Evolutionary conservation across 2,329 filamentous ascomycete genomes (phyloP).

Genomic region (Ceratocystis papillata): DNA sequence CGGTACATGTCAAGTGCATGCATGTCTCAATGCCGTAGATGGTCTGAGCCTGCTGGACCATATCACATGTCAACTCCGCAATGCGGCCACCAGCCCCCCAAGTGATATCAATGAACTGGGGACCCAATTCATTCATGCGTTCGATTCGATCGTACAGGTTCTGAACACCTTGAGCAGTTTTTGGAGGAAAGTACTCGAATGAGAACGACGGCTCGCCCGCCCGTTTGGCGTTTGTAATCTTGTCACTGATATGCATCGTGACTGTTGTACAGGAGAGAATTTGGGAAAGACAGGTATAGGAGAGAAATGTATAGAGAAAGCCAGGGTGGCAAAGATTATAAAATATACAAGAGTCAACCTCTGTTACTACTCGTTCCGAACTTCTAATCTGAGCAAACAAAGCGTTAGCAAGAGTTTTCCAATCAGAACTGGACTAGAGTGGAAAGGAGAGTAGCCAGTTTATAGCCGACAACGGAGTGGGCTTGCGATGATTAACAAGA

Average conservation of each 20-base stretch:
- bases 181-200: slow-evolving; percentile 98
- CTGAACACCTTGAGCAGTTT: slow-evolving; percentile 94
- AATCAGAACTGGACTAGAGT: neutral
- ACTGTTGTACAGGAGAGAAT: slow-evolving; percentile 29
- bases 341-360: slow-evolving; percentile 12
- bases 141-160: slow-evolving; percentile 99
- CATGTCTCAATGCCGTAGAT: slow-evolving; percentile 95
- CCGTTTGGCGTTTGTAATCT: slow-evolving; percentile 71
- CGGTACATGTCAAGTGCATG: slow-evolving; percentile 98
- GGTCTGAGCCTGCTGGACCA: slow-evolving; percentile 91
- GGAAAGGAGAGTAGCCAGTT: neutral
- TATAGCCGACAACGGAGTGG: slow-evolving; percentile 6
- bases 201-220: slow-evolving; percentile 82
- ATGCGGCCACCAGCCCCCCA: slow-evolving; percentile 93
- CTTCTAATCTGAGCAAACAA: neutral
- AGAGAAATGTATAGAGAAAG: slow-evolving; percentile 9
- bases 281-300: neutral
- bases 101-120: slow-evolving; percentile 94
- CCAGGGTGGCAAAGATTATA: neutral
- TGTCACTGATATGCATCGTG: slow-evolving; percentile 86
- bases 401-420: neutral
- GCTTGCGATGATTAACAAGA: neutral
- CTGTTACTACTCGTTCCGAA: slow-evolving; percentile 2
- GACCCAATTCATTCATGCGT: slow-evolving; percentile 89
- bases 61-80: slow-evolving; percentile 88